These are phyloP conservation scores for Rosa hybrid DNA, from an alignment of 331 rosid genomes.

Conservation along the genomic window DNA sequence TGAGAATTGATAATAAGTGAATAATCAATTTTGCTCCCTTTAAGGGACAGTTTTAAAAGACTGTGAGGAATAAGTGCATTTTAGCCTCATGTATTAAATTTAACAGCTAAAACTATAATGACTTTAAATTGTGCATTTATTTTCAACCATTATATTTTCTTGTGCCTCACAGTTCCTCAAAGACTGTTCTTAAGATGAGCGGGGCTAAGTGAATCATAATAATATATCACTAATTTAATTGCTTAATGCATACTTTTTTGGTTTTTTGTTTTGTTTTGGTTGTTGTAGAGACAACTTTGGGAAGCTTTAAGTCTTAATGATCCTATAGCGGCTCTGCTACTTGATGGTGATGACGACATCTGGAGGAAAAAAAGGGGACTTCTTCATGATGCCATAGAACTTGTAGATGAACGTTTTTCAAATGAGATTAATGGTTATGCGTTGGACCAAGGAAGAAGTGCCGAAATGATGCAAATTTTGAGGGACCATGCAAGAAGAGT, in stretches of 20 bases:
- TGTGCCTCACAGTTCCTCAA: too few species aligned
- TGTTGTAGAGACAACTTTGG: constrained; percentile 47
- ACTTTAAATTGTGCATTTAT: too few species aligned
- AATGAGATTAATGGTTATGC: constrained; percentile 57
- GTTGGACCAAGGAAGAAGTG: constrained; percentile 51
- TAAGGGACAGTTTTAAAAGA: too few species aligned
- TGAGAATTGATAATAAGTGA: too few species aligned
- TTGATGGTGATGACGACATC: constrained; percentile 61
- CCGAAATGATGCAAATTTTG: constrained; percentile 47
- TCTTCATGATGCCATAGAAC: constrained; percentile 54
- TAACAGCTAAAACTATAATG: too few species aligned
- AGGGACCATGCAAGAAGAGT: constrained; percentile 54
- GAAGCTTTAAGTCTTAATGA: constrained; percentile 38
- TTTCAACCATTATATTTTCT: too few species aligned
- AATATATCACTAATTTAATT: neutral
- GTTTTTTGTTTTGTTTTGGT: neutral
- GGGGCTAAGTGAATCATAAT: too few species aligned
- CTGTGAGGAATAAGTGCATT: too few species aligned
- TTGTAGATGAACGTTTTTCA: constrained; percentile 41
- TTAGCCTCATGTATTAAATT: neutral
- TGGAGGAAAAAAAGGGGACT: constrained; percentile 70
- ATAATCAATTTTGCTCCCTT: too few species aligned
- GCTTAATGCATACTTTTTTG: neutral
- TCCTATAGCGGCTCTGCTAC: constrained; percentile 53
- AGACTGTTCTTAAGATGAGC: too few species aligned